Conservation (phyloP, 495 filamentous ascomycete genomes). For the Xylaria grammica region DNA sequence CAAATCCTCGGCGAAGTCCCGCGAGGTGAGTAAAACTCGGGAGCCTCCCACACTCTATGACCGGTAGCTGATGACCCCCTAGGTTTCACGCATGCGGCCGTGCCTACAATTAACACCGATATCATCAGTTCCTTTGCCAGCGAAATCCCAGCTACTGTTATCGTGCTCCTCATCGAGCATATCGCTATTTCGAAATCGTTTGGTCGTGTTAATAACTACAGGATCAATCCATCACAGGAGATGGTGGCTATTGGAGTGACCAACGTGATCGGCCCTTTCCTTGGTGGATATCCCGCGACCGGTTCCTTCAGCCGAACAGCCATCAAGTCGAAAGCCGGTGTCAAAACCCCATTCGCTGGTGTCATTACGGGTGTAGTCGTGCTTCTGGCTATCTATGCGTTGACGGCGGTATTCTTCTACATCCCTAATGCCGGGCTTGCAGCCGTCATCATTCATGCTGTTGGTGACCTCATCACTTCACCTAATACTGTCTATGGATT, state of each 20-base stretch:
- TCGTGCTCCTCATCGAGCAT: slow-evolving; percentile 94
- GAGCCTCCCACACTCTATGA: slow-evolving; percentile 16
- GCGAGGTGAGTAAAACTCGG: slow-evolving; percentile 55
- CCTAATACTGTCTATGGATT: slow-evolving; percentile 96
- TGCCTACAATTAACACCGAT: slow-evolving; percentile 68
- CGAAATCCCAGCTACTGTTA: slow-evolving; percentile 79
- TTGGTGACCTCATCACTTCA: slow-evolving; percentile 91
- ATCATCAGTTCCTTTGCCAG: slow-evolving; percentile 67
- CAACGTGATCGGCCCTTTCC: slow-evolving; percentile 91
- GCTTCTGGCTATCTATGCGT: slow-evolving; percentile 90
- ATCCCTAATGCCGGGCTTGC: slow-evolving; percentile 87
- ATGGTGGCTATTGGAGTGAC: slow-evolving; percentile 93
- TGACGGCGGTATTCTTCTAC: slow-evolving; percentile 92
- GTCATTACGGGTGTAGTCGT: slow-evolving; percentile 89
- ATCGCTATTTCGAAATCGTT: slow-evolving; percentile 99
- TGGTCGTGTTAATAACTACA: slow-evolving; percentile 95
- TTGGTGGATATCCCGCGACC: slow-evolving; percentile 92
- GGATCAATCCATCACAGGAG: slow-evolving; percentile 96
- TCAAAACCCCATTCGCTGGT: slow-evolving; percentile 90
- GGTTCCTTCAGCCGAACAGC: slow-evolving; percentile 97
- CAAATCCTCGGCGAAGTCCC: slow-evolving; percentile 78
- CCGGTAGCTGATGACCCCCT: slow-evolving; percentile 24
- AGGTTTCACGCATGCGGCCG: slow-evolving; percentile 82
- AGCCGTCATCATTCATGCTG: slow-evolving; percentile 96
- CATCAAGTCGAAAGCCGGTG: slow-evolving; percentile 97